Evolutionary conservation across 768 basidiomycete genomes (phyloP), one percentile per base, ranked within the genome.

Genomic region (Hygrocybe coccinea): DNA sequence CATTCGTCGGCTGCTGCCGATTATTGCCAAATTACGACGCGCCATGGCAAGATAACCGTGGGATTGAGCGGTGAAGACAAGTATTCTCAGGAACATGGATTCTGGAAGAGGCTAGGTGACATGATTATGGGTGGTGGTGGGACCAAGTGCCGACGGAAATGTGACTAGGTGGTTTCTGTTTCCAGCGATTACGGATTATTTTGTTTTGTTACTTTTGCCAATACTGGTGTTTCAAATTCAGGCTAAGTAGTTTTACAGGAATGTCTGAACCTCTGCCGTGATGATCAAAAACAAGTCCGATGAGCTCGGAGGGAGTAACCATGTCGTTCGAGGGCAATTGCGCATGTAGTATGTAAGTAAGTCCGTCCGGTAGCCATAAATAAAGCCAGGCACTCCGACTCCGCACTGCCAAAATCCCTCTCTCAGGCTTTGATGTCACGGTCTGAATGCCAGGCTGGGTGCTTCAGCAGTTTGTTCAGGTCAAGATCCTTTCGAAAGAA

Each of bases 51-150:
- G 46, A 58, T 80, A 34, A 60, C 74, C n/a, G 64, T 81, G 7
- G 78, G 79, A 24, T 56, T 80, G 48, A 70, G 69, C 49, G 76
- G 74, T 11, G 62, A 64, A 53, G 79, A 81, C 58, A 70, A 56
- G 17, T 55, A 55, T 38, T 34, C 37, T 5, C 12, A 22, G 10
- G 29, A 55, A 17, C 25, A 25, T 2, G 46, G 54, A 22, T 35
- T 55, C 8, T 55, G 54, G 54, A 55, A 37, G 45, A 19, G 17
- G 46, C 15, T 55, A 37, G 37, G 36, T 21, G 51, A 41, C 15
- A 39, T 22, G 15, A 5, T 52, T 10, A 9, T 19, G 17, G 37
- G 51, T 29, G 29, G 29, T 2, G 37, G 51, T 29, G 29, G 29
- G 29, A 29, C 29, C 29, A 29, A 29, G 29, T 29, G 4, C 29